Conservation (phyloP, 805 yeast species). For the Metschnikowia baotianmanensis region DNA sequence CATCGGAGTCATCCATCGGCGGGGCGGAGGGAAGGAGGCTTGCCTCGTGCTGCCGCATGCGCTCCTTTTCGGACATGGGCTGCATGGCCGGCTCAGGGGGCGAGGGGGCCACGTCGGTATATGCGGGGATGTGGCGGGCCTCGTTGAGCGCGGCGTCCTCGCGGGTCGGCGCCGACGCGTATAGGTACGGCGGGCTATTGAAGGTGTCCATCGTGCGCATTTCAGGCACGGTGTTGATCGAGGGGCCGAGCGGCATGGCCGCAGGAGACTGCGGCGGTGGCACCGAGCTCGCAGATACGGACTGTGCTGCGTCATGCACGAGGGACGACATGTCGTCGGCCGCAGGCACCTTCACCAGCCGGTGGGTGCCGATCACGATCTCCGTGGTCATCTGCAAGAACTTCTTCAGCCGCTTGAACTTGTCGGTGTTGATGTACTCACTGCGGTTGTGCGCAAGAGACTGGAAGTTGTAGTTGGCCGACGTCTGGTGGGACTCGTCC, state of each 20-base stretch:
- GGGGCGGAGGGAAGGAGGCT: constrained; percentile 63
- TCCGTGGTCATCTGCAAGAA: constrained; percentile 81
- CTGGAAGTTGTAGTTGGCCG: constrained; percentile 24
- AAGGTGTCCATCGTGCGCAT: constrained; percentile 17
- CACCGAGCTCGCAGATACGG: neutral
- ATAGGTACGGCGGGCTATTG: constrained; percentile 31
- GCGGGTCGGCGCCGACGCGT: constrained; percentile 1
- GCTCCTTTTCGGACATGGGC: constrained; percentile 56
- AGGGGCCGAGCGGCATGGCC: neutral
- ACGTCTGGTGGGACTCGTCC: constrained; percentile 11
- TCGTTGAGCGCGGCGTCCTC: constrained; percentile 1
- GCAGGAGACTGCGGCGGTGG: constrained; percentile 1
- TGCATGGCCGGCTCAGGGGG: constrained; percentile 14
- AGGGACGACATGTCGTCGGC: neutral
- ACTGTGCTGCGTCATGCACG: neutral
- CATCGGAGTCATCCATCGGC: constrained; percentile 24
- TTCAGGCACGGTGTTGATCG: constrained; percentile 13
- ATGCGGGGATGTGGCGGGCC: constrained; percentile 22
- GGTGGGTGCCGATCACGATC: constrained; percentile 74
- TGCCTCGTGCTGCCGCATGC: constrained; percentile 51
- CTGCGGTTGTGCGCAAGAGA: constrained; percentile 28
- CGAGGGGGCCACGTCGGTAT: constrained; percentile 21
- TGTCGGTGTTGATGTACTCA: constrained; percentile 73
- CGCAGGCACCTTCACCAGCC: constrained; percentile 32
- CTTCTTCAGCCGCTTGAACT: constrained; percentile 68